Base-by-base conservation (phyloP, 1,284 basidiomycete species). In the Ustilago xerochloae region DNA sequence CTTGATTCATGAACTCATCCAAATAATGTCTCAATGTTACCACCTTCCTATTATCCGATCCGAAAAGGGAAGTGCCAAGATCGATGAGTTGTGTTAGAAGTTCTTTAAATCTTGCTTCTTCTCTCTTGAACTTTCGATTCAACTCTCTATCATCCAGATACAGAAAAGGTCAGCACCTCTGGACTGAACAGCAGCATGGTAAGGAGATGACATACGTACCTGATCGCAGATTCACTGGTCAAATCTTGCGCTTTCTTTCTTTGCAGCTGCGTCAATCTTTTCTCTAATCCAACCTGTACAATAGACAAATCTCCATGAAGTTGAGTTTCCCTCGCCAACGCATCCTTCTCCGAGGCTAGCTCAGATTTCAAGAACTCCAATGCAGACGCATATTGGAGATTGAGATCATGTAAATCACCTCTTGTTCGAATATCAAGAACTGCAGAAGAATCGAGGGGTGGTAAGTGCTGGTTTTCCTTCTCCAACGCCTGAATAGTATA, bases 1-100 rank as follows among this genome's bases (percentile, higher is more conserved):
- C 65, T 26, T 67, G 65, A 32, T 74, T 74, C 65, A 74, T 64
- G 10, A 74, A 64, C 16, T 63, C 65, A 38, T 74, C 70, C 57
- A 68, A 33, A 35, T 73, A 73, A 29, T 64, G 61, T 10, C 65
- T 58, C 2, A 65, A 58, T n/a, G 58, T 58, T 3, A 64, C 49
- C 22, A 68, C 51, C 18, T 68, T 64, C 20, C 61, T 43, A 30
- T 55, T 58, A 35, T 68, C 55, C 8, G 41, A 15, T 12, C 54
- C 57, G 36, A 68, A 68, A 16, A 68, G 51, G 1, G 65, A 30
- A 2, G 29, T 36, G 18, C 71, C 65, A 45, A 74, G 53, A 20
- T 68, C 71, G 52, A 74, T 62, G n/a, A 74, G 58, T 22, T 63
- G 59, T 6, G 61, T 47, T 10, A 68, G 47, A 0, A 74, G 43